These are phyloP conservation scores for Leishmania martiniquensis DNA, from an alignment of 208 protist species.

Conservation along the genomic window DNA sequence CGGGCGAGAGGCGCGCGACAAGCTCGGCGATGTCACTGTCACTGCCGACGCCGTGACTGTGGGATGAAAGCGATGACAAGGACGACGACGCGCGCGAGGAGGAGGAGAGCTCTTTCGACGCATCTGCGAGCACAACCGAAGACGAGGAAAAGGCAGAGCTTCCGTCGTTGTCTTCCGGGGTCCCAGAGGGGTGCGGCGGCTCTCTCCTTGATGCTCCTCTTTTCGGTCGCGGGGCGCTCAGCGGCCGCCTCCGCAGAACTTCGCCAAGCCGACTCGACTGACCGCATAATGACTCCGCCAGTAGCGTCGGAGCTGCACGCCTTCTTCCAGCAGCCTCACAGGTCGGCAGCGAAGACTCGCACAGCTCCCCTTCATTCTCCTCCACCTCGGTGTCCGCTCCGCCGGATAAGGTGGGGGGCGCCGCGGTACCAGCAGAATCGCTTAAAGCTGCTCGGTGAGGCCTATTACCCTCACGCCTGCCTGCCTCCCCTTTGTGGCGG, in stretches of 20 bases:
- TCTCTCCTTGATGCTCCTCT: background rate
- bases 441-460: background rate
- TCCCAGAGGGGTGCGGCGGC: no score
- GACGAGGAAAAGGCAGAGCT: background rate
- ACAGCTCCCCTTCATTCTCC: background rate
- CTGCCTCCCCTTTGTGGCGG: background rate
- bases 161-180: background rate
- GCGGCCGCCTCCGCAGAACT: background rate
- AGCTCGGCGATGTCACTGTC: slow-evolving; percentile 19
- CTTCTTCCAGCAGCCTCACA: background rate
- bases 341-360: background rate
- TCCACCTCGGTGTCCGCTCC: background rate
- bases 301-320: background rate
- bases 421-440: background rate
- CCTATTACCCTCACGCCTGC: background rate
- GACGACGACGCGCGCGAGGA: background rate
- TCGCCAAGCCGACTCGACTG: background rate
- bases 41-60: background rate
- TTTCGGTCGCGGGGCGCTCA: background rate
- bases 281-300: background rate
- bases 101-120: background rate
- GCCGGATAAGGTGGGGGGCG: background rate
- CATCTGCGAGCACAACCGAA: background rate
- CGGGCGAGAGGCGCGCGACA: slow-evolving; percentile 10
- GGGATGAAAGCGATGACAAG: background rate